These are phyloP conservation scores for Aspergillus sparsus DNA, from an alignment of 495 filamentous ascomycete genomes.

Conservation along the genomic window DNA sequence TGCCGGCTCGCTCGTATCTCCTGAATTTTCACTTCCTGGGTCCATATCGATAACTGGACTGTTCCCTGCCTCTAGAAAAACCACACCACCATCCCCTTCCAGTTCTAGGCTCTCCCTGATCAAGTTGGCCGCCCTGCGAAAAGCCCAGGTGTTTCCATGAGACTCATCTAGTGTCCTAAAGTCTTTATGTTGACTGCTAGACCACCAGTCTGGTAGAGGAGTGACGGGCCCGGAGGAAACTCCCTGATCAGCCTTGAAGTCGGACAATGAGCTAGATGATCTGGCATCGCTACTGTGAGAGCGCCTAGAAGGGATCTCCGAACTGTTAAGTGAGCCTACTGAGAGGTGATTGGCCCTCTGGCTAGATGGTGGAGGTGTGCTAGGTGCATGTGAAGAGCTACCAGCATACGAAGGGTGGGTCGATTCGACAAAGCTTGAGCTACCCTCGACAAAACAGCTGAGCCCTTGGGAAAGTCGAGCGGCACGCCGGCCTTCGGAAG, in stretches of 20 bases:
- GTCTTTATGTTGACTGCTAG: constrained; percentile 35
- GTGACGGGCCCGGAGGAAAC: constrained; percentile 29
- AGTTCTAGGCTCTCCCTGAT: constrained; percentile 59
- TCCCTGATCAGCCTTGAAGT: constrained; percentile 29
- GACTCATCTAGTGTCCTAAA: constrained; percentile 40
- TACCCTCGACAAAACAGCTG: constrained; percentile 63
- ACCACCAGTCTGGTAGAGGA: constrained; percentile 44
- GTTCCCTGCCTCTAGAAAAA: constrained; percentile 52
- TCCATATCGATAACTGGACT: constrained; percentile 34
- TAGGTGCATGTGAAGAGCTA: constrained; percentile 27
- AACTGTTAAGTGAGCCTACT: constrained; percentile 33
- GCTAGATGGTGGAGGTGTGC: constrained; percentile 31
- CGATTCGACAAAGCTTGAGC: constrained; percentile 47
- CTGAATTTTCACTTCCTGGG: constrained; percentile 37
- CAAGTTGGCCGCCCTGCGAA: constrained; percentile 57
- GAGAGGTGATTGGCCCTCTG: constrained; percentile 32
- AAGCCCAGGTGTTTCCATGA: constrained; percentile 47
- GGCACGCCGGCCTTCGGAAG: constrained; percentile 57
- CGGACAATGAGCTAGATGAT: constrained; percentile 36
- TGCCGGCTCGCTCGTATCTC: constrained; percentile 34
- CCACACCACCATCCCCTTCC: constrained; percentile 51
- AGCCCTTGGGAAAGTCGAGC: constrained; percentile 62
- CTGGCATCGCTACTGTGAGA: constrained; percentile 34
- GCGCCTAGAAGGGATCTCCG: constrained; percentile 28
- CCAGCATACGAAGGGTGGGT: constrained; percentile 29